Evolutionary conservation across 2,329 filamentous ascomycete species (phyloP).

Genomic region (Neonectria hederae): DNA sequence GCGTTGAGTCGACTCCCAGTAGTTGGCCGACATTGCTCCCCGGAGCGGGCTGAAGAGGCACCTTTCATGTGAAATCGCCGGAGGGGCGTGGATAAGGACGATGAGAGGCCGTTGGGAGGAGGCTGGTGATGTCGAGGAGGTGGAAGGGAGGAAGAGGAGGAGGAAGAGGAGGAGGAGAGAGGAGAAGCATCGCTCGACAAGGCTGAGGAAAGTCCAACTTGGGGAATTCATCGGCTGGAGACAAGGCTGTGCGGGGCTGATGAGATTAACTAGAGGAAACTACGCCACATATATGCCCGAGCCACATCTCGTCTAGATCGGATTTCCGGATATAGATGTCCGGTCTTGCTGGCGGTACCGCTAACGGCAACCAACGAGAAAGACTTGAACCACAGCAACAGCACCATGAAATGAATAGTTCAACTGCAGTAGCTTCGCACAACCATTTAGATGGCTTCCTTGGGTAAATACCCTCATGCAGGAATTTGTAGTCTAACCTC

Average conservation of each 20-base stretch:
- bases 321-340: background rate
- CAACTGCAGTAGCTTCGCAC: background rate
- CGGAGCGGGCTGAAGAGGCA: conserved; percentile 24
- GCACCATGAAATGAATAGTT: background rate
- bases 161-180: too few species aligned
- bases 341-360: conserved; percentile 1
- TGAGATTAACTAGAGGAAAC: background rate
- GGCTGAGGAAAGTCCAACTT: conserved; percentile 16
- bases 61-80: conserved; percentile 8
- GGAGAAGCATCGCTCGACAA: conserved; percentile 13
- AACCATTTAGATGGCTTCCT: background rate
- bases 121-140: background rate
- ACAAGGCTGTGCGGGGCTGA: conserved; percentile 25
- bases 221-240: conserved; percentile 15
- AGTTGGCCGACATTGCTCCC: conserved; percentile 85
- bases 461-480: background rate
- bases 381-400: background rate
- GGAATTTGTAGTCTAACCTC: conserved; percentile 2
- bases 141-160: background rate
- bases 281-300: conserved; percentile 11
- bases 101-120: background rate
- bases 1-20: conserved; percentile 94
- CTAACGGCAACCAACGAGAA: conserved; percentile 8
- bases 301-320: conserved; percentile 13
- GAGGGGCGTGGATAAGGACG: background rate